Base-by-base conservation (phyloP, 2,329 filamentous ascomycete genomes). In the Pseudopithomyces maydicus region DNA sequence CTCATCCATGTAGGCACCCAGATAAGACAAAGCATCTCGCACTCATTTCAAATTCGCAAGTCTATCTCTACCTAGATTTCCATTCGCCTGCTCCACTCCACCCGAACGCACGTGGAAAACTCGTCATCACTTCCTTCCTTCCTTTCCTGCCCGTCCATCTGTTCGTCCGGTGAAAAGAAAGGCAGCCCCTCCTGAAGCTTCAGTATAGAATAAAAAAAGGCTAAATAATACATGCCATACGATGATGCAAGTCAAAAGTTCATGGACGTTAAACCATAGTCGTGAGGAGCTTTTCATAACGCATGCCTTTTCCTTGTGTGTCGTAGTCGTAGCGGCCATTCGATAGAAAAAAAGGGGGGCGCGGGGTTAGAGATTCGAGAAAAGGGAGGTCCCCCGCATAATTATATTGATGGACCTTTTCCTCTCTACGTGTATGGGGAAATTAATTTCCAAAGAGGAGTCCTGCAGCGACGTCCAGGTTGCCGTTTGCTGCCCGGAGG, bases 151-250 rank as follows among this genome's bases (percentile, higher is more conserved):
- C n/a, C n/a, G n/a, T n/a, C n/a, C n/a, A n/a, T n/a, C n/a, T n/a
- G n/a, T n/a, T n/a, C n/a, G n/a, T n/a, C n/a, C n/a, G n/a, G n/a
- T n/a, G n/a, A n/a, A n/a, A n/a, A n/a, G n/a, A n/a, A n/a, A n/a
- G n/a, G n/a, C n/a, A n/a, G n/a, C n/a, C n/a, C n/a, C n/a, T n/a
- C n/a, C n/a, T n/a, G n/a, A n/a, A n/a, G n/a, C n/a, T n/a, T n/a
- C n/a, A n/a, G n/a, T n/a, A n/a, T n/a, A n/a, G n/a, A n/a, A n/a
- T n/a, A n/a, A n/a, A n/a, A n/a, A n/a, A n/a, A n/a, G 36, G 36
- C 35, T 50, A 50, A 36, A 33, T 51, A 43, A 51, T 51, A 51
- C 48, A 51, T 33, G 48, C 38, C 12, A 51, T 51, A 51, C 17
- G 10, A 43, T 51, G 10, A 43, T 51, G 48, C 48, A 51, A 23